phyloP scores from a whole-genome alignment of 2,329 filamentous ascomycete genomes.

The Sporothrix pseudoabietina region DNA sequence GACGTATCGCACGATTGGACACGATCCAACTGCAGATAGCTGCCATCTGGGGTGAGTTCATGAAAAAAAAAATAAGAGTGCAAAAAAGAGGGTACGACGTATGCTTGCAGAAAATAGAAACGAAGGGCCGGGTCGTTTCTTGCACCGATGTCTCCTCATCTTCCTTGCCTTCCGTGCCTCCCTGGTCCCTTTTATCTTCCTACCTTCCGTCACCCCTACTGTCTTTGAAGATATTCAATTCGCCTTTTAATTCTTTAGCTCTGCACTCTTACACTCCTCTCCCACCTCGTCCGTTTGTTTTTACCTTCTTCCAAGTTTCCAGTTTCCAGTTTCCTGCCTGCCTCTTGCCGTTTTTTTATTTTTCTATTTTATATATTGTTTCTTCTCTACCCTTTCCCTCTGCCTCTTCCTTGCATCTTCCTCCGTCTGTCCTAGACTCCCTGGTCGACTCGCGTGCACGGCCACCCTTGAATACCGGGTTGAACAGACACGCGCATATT shows the following conservation, averaged over 20 bases:
- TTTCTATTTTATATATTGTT: conserved; percentile 21
- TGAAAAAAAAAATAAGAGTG: conserved; percentile 4
- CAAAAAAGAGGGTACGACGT: conserved; percentile 15
- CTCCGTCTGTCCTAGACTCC: conserved; percentile 25
- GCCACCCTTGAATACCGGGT: conserved; percentile 31
- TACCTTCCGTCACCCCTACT: conserved; percentile 5
- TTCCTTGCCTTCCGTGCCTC: conserved; percentile 25
- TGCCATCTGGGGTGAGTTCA: conserved; percentile 22
- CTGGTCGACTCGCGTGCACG: conserved; percentile 32
- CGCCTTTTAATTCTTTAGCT: conserved; percentile 9
- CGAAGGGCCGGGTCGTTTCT: conserved; percentile 23
- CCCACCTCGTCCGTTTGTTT: conserved; percentile 5
- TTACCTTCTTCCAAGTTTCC: conserved; percentile 7
- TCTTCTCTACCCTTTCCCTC: conserved; percentile 18
- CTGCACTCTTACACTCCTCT: neutral
- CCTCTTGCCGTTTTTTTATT: conserved; percentile 4
- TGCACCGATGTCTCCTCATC: conserved; percentile 17
- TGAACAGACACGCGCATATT: conserved; percentile 25
- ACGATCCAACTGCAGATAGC: conserved; percentile 3
- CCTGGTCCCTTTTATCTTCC: conserved; percentile 16
- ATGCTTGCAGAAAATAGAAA: neutral
- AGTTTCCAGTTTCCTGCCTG: neutral
- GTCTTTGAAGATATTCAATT: conserved; percentile 19
- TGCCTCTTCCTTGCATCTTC: conserved; percentile 22
- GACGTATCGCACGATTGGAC: conserved; percentile 1